A percentile compares a stretch with the other conserved stretches of the same genome.
Conservation (phyloP, 257 asterid genomes). For the Solanum clarkiae region DNA sequence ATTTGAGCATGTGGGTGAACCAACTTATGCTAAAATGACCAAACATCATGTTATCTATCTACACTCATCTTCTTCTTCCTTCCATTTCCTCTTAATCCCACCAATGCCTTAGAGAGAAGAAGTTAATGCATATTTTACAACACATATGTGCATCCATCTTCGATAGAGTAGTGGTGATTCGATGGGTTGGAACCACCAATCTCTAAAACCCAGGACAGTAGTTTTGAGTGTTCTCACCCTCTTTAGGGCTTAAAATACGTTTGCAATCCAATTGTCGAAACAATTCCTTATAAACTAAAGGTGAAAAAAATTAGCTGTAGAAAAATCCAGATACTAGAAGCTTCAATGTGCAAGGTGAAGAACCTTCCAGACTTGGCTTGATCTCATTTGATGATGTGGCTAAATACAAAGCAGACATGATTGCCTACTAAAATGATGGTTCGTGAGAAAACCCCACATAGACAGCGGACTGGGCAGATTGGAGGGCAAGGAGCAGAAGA, state of each 20-base stretch:
- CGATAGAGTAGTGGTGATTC: not conserved
- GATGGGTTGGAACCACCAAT: not conserved
- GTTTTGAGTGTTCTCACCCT: not conserved
- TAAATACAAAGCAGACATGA: not conserved
- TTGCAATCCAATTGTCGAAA: not conserved
- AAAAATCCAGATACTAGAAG: not conserved
- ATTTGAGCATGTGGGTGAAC: not conserved
- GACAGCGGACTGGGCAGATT: not conserved
- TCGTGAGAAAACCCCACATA: not conserved
- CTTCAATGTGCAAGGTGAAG: not conserved
- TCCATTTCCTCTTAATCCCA: not conserved
- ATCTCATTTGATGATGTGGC: not conserved
- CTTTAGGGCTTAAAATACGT: not conserved
- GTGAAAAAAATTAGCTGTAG: not conserved
- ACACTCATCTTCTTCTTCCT: not conserved
- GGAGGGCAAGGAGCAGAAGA: too few relatives aligned
- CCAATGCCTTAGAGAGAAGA: not conserved
- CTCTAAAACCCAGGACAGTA: not conserved
- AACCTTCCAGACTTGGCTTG: not conserved
- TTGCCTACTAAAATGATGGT: not conserved
- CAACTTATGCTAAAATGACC: not conserved
- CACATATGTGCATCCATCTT: not conserved
- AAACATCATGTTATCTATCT: not conserved
- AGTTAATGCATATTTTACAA: not conserved
- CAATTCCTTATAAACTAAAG: not conserved